A percentile compares a stretch with the other conserved stretches of the same genome.
Evolutionary conservation across 2,329 filamentous ascomycete genomes (phyloP).

Genomic region (Neopestalotiopsis rosae): DNA sequence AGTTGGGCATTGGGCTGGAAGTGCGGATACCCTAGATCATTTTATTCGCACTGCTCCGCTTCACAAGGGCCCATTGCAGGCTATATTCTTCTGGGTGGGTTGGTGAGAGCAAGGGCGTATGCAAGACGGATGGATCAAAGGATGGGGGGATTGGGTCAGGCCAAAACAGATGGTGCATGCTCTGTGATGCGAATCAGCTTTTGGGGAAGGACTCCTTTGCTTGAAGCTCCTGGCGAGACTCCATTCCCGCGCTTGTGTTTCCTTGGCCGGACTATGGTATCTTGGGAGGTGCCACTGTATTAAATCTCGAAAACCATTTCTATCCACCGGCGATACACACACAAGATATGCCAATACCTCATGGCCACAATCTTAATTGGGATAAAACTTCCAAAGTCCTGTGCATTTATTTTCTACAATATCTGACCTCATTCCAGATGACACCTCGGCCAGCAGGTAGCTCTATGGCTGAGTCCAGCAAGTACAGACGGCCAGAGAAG

Average conservation of each 20-base stretch:
- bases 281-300: neutral
- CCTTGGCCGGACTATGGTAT: neutral
- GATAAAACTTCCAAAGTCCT: neutral
- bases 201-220: neutral
- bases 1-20: neutral
- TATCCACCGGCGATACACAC: neutral
- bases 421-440: neutral
- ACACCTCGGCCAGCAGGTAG: neutral
- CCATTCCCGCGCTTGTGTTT: neutral
- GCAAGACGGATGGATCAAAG: neutral
- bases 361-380: too few species aligned
- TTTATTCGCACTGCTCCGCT: too few species aligned
- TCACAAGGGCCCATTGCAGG: too few species aligned
- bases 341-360: neutral
- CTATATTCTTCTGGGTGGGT: too few species aligned
- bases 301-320: neutral
- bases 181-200: neutral
- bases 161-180: neutral
- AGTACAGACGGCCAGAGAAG: neutral
- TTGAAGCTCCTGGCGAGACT: constrained; percentile 8
- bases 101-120: neutral
- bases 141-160: neutral
- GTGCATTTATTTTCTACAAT: neutral
- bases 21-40: too few species aligned
- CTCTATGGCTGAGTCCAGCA: neutral